phyloP scores from a whole-genome alignment of 2,329 filamentous ascomycete species.

The Fusarium sp. region DNA sequence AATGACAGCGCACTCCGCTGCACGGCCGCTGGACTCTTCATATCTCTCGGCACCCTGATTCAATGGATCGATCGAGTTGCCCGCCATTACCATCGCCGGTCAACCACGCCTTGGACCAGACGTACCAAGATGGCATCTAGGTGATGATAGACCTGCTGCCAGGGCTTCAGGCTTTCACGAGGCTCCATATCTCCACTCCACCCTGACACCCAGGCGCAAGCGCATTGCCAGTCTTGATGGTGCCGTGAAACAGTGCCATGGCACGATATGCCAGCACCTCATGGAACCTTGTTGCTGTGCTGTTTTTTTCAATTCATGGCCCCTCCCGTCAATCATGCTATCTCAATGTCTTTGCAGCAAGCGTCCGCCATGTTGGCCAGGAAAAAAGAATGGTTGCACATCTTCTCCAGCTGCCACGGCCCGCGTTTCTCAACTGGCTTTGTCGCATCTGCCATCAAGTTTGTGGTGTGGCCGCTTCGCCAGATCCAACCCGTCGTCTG shows the following conservation, averaged over 20 bases:
- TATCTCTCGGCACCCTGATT: constrained; percentile 1
- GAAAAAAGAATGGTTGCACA: neutral
- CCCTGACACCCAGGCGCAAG: constrained; percentile 16
- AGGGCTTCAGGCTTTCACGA: constrained; percentile 4
- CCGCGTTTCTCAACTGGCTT: neutral
- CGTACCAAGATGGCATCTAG: constrained; percentile 13
- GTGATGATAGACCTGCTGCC: constrained; percentile 5
- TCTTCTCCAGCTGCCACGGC: neutral
- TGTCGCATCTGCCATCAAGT: neutral
- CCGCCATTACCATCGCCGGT: neutral
- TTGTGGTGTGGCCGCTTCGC: constrained; percentile 6
- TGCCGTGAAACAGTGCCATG: constrained; percentile 26
- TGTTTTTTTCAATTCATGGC: constrained; percentile 15
- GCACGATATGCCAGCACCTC: constrained; percentile 25
- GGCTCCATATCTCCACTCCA: constrained; percentile 29
- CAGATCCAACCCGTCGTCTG: constrained; percentile 11
- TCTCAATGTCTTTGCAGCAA: constrained; percentile 6
- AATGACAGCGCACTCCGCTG: neutral
- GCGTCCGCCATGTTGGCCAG: neutral
- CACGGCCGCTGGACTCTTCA: constrained; percentile 2
- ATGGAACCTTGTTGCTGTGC: constrained; percentile 18
- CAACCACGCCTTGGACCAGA: constrained; percentile 12
- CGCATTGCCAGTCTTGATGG: constrained; percentile 15
- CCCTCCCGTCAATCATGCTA: neutral
- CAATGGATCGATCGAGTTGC: neutral